Evolutionary conservation across 192 early-diverging fungal species (phyloP), one percentile per base, ranked within the genome.

Genomic region (Podila epicladia): DNA sequence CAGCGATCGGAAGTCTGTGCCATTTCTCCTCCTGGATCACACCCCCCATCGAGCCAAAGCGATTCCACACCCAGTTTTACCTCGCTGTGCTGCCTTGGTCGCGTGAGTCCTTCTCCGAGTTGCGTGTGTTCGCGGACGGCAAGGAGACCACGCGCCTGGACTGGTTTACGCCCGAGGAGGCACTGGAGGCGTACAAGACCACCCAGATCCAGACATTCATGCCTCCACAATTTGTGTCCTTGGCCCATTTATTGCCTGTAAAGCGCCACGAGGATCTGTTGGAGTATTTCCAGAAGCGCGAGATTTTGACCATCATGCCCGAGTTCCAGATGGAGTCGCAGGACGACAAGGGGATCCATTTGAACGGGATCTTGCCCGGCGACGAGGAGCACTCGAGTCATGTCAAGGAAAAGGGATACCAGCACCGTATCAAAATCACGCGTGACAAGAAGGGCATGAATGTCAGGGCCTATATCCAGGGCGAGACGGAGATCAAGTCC

Each of bases 11-110:
- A 28, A 57, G 82, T n/a, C 72, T 94, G 4, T 72, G 83, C 5
- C 88, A 88, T 22, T 92, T 91, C 79, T 84, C 89, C 12, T 89
- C 89, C 58, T 94, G 93, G 91, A 86, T 91, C 53, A 91, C 90
- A 4, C 93, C 93, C 9, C 71, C 74, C 0, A 48, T 82, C 11
- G 88, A 91, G 63, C 69, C 87, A 55, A 84, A 84, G 41, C 83
- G 93, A 15, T 94, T 89, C 72, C 85, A 89, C 55, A 92, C 91
- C n/a, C 87, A 85, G 12, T 94, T 94, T 64, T 94, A 86, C 65
- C 69, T 94, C 28, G 87, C 92, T 0, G 80, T 89, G 9, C 38
- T 93, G 12, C 76, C 80, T 19, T 72, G 90, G 62, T 73, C 82
- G 8, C 38, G 82, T 13, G 75, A 71, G 38, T 71, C 75, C 57